Base-by-base conservation (phyloP, 257 asterid genomes). In the Orobanche coerulescens region DNA sequence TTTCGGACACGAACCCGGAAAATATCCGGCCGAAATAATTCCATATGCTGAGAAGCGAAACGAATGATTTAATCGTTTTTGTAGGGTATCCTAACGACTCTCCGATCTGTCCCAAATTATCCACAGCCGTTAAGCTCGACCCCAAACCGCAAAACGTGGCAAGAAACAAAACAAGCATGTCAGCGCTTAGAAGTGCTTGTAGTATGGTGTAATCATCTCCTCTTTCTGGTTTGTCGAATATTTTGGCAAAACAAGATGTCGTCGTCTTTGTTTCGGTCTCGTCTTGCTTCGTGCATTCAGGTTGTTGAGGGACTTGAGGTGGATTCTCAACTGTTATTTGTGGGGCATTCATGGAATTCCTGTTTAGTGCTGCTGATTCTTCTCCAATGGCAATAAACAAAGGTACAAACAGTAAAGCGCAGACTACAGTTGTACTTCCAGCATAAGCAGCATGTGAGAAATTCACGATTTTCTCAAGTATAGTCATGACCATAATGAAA, bases 101-200 rank as follows among this genome's bases (percentile, higher is more conserved):
- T 0, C 94, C 95, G 12, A 84, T 84, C 48, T 87, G 94, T 1
- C 95, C 94, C 58, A 87, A 55, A 78, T 87, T 87, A 66, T 87
- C 94, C 0, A 87, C 90, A 0, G 89, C 94, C 4, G 95, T 87
- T 13, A 87, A 61, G 56, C 94, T 87, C 5, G 88, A 75, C 0
- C 95, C 95, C 30, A 87, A 62, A 1, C 95, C 94, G 56, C 95
- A 87, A 25, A 84, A 78, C 0, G 94, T 82, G 7, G 91, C 94
- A 0, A 87, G 25, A 53, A 87, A 84, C 42, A 87, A 56, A 22
- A 81, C 43, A 28, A 81, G 3, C 85, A 82, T 82, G 19, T 87
- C 95, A 0, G 71, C 70, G 71, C 95, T 87, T n/a, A 79, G 14
- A 14, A 87, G 80, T 15, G 95, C 95, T 71, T 85, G 95, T 2